phyloP scores from a whole-genome alignment of 495 filamentous ascomycete species.

The Penicillium verhagenii region DNA sequence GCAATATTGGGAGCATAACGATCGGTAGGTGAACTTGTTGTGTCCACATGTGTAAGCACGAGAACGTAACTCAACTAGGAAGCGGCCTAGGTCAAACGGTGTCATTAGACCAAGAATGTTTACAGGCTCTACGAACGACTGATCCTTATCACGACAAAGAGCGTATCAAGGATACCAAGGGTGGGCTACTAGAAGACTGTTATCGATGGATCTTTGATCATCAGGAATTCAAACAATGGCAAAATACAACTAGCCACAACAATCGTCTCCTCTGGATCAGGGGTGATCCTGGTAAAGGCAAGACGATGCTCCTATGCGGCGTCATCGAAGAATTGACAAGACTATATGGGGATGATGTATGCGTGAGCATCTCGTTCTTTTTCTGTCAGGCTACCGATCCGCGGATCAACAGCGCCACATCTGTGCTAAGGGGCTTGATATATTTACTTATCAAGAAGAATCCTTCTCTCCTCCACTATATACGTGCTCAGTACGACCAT shows the following conservation, averaged over 20 bases:
- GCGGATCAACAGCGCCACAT: no score
- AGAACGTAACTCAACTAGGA: background rate
- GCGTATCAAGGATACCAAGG: no score
- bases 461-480: background rate
- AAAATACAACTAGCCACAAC: background rate
- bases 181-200: no score
- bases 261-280: no score
- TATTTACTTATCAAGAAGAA: no score
- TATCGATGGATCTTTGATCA: background rate
- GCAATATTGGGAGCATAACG: background rate
- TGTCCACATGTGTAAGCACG: no score
- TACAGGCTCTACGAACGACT: background rate
- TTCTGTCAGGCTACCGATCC: background rate
- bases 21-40: background rate
- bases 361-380: background rate
- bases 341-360: background rate
- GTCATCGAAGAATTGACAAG: background rate
- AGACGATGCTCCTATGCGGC: conserved; percentile 1
- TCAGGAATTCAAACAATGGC: conserved; percentile 1
- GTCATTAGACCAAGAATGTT: background rate
- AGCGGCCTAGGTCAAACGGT: background rate
- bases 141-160: no score
- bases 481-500: background rate
- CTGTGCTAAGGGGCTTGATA: no score
- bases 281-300: no score